Evolutionary conservation across 2,329 filamentous ascomycete species (phyloP).

Genomic region (Ceratocystis cacaofunesta): DNA sequence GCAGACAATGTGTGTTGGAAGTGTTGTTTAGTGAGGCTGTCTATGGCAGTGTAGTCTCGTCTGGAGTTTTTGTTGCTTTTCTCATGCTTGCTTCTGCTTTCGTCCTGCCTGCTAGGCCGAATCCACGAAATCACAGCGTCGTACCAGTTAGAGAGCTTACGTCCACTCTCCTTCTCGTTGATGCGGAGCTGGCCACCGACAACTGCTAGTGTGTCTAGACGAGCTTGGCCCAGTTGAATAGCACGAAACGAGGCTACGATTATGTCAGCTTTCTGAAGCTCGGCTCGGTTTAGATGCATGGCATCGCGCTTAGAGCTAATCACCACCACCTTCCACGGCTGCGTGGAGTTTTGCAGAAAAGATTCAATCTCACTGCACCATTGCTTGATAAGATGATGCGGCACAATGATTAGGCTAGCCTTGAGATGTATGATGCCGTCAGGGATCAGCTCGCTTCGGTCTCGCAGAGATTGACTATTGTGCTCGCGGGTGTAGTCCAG

Average conservation of each 20-base stretch:
- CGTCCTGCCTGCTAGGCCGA: background rate
- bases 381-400: constrained; percentile 28
- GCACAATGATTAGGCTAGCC: constrained; percentile 29
- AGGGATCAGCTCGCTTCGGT: constrained; percentile 13
- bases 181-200: constrained; percentile 14
- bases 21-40: background rate
- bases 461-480: constrained; percentile 18
- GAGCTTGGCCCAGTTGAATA: constrained; percentile 8
- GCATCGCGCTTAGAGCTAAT: constrained; percentile 19
- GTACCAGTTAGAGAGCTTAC: constrained; percentile 16
- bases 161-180: constrained; percentile 16
- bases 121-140: constrained; percentile 7
- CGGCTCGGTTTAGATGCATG: constrained; percentile 1
- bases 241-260: constrained; percentile 25
- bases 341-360: constrained; percentile 22
- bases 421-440: constrained; percentile 19
- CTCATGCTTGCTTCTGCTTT: background rate
- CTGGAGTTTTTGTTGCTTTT: too few relatives aligned
- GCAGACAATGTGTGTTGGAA: background rate
- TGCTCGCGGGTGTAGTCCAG: constrained; percentile 22
- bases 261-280: constrained; percentile 25
- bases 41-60: background rate
- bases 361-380: constrained; percentile 25
- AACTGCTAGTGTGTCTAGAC: constrained; percentile 13
- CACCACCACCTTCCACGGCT: constrained; percentile 19